Evolutionary conservation across 306 rosid genomes (phyloP), one percentile per base, ranked within the genome.

Genomic region (Canavalia ensiformis): DNA sequence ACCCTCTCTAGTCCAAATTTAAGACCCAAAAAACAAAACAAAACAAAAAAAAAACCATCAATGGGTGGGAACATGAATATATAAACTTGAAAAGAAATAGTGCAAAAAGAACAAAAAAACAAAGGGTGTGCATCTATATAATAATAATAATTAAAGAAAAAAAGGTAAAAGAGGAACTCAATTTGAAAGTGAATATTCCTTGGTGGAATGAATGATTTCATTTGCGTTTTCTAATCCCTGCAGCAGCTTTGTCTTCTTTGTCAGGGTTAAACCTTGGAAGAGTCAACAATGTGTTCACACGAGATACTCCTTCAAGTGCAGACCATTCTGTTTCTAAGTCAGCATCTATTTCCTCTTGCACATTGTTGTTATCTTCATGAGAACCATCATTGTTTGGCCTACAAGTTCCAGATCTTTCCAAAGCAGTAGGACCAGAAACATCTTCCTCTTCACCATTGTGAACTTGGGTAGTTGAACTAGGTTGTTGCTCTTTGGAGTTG

Each of bases 221-320:
- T 84, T 83, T 85, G 55, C 81, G 82, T 30, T 67, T 84, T 59
- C 84, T 78, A 2, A 34, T 59, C 31, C 86, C 84, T 5, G 72
- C 79, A 3, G 25, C 78, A 54, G 88, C 81, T 59, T 84, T 85
- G 68, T 88, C 97, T 67, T 88, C 89, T 82, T 89, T 90, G 39
- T 88, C 93, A n/a, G 97, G 98, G 51, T 73, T 91, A 75, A 89
- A 96, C 83, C 99, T 96, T 0, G 99, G 99, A 69, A 96, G 93
- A 73, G 82, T 96, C 74, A 96, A 77, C 49, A 96, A 71, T n/a
- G 99, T 93, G 91, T 96, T 92, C 69, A 93, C 99, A 4, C 99
- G 97, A 11, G 99, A 88, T 44, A 96, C 99, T 29, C 99, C 99
- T 92, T 93, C 98, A 30, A 96, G 87, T 34, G 99, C 99, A 75